Percentiles rank a stretch among this genome's conserved stretches.
Evolutionary conservation across 2,329 filamentous ascomycete genomes (phyloP).

Genomic region (Nothopassalora personata): DNA sequence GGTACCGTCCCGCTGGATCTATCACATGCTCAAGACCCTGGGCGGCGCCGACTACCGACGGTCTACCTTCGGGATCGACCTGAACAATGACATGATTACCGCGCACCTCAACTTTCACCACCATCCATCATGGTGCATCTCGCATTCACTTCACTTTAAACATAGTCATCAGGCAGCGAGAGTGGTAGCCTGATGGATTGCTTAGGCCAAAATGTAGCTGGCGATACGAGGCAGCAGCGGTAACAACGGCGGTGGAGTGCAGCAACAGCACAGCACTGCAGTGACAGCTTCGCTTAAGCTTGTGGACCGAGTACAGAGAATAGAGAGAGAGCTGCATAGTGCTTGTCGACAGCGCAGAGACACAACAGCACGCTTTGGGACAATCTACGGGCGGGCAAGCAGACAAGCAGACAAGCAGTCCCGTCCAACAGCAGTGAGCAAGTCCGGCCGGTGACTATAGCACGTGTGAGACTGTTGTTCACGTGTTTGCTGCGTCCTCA

Average conservation of each 20-base stretch:
- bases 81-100: not conserved
- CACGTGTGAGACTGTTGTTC: constrained; percentile 8
- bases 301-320: not conserved
- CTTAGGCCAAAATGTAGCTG: not conserved
- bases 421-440: not conserved
- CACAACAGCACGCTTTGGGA: not conserved
- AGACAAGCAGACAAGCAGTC: not conserved
- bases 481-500: constrained; percentile 3
- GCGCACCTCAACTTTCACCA: not conserved
- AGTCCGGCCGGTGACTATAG: not conserved
- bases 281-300: not conserved
- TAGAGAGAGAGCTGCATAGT: not conserved
- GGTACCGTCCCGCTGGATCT: not conserved
- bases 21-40: constrained; percentile 1
- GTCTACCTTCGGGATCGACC: not conserved
- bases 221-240: not conserved
- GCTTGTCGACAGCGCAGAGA: not conserved
- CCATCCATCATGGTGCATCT: not conserved
- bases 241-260: not conserved
- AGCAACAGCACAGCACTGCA: not conserved
- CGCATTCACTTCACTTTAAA: not conserved
- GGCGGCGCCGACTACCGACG: not conserved
- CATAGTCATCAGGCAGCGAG: not conserved
- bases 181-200: not conserved
- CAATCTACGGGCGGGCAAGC: not conserved